These are phyloP conservation scores for Rhodotorula glutinis DNA, from an alignment of 1,284 basidiomycete genomes.

Conservation along the genomic window DNA sequence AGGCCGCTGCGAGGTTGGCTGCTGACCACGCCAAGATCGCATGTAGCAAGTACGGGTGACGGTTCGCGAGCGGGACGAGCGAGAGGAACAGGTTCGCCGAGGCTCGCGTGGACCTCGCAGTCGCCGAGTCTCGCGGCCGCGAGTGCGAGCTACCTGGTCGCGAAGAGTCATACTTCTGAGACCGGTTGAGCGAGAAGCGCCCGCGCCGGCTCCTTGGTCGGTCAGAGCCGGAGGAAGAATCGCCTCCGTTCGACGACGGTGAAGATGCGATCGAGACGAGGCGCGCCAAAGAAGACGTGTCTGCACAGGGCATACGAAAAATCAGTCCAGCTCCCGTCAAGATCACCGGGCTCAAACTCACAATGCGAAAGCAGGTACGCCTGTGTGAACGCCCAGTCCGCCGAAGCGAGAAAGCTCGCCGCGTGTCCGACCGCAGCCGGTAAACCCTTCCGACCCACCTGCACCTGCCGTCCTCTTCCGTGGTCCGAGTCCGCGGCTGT, in stretches of 20 bases:
- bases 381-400: slow-evolving; percentile 26
- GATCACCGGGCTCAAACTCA: neutral
- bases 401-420: slow-evolving; percentile 14
- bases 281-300: slow-evolving; percentile 24
- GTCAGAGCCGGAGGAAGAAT: slow-evolving; percentile 1
- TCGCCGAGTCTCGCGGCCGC: neutral
- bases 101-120: slow-evolving; percentile 4
- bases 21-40: slow-evolving; percentile 22
- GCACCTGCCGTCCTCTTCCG: neutral
- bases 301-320: neutral
- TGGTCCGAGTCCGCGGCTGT: neutral
- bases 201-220: neutral
- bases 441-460: neutral
- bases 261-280: slow-evolving; percentile 27
- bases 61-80: slow-evolving; percentile 25
- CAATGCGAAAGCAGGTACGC: slow-evolving; percentile 22
- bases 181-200: neutral
- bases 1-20: slow-evolving; percentile 28
- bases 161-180: neutral
- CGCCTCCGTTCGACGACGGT: neutral
- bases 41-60: slow-evolving; percentile 13
- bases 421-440: slow-evolving; percentile 13
- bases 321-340: too few relatives aligned
- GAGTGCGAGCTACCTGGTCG: neutral
- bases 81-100: slow-evolving; percentile 30